Conservation (phyloP, 2,329 filamentous ascomycete genomes). For the Cladosporium austrohemisphaericum region DNA sequence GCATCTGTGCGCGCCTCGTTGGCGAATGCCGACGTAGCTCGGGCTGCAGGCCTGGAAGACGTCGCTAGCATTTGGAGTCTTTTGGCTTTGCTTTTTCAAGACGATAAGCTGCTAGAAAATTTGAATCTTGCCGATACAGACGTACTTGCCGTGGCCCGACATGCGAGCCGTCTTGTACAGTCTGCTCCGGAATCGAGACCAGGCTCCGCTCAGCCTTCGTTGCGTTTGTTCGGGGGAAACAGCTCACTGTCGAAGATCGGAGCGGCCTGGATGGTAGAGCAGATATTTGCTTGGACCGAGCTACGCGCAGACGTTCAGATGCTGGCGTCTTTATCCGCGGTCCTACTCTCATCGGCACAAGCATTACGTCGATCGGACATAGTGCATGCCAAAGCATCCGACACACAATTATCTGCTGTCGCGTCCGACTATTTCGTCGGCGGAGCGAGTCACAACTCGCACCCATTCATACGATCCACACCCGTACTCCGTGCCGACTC, state of each 20-base stretch:
- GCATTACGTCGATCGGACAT: neutral
- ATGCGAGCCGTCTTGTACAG: constrained; percentile 48
- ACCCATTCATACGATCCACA: neutral
- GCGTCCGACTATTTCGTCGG: constrained; percentile 2
- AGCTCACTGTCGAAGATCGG: constrained; percentile 38
- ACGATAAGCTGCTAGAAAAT: constrained; percentile 61
- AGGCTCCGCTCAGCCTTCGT: neutral
- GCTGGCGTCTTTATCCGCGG: constrained; percentile 62
- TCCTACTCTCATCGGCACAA: constrained; percentile 39
- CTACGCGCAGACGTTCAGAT: constrained; percentile 59
- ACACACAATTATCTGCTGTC: neutral
- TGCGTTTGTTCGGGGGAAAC: constrained; percentile 41
- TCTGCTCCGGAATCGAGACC: constrained; percentile 46
- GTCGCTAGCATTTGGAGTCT: constrained; percentile 81
- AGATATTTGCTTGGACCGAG: constrained; percentile 59
- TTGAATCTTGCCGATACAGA: constrained; percentile 49
- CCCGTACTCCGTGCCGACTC: constrained; percentile 19
- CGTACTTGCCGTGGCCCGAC: constrained; percentile 67
- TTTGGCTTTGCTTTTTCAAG: constrained; percentile 70
- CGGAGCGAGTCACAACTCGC: neutral
- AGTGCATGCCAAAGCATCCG: neutral
- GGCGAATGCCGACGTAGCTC: constrained; percentile 77
- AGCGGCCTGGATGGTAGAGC: constrained; percentile 52
- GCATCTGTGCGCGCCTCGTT: constrained; percentile 65
- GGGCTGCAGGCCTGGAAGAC: constrained; percentile 65